phyloP scores from a whole-genome alignment of 306 rosid genomes.

The Cicer bijugum region DNA sequence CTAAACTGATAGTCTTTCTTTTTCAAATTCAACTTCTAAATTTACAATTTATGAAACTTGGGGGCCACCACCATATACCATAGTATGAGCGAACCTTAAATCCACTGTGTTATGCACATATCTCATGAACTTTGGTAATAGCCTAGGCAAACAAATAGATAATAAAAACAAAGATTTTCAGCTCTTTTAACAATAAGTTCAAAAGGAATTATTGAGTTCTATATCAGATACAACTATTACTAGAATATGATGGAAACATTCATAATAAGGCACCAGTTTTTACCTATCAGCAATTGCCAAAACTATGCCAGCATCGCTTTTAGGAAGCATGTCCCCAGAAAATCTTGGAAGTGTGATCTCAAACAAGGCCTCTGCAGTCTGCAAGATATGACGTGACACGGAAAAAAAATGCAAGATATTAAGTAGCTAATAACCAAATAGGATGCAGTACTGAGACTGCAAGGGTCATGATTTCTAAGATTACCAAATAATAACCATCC shows the following conservation, averaged over 20 bases:
- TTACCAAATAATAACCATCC: constrained; percentile 26
- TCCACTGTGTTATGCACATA: background rate
- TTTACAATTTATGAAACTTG: background rate
- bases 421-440: constrained; percentile 29
- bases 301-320: constrained; percentile 78
- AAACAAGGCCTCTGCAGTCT: constrained; percentile 84
- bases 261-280: constrained; percentile 37
- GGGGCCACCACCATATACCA: background rate
- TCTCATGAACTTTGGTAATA: too few species aligned
- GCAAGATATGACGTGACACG: constrained; percentile 40
- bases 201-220: background rate
- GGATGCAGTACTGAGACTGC: constrained; percentile 9
- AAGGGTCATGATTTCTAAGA: background rate
- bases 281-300: constrained; percentile 91
- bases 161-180: background rate
- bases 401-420: constrained; percentile 33
- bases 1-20: constrained; percentile 10
- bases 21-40: constrained; percentile 9
- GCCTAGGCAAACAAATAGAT: background rate
- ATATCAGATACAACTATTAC: constrained; percentile 7
- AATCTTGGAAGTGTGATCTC: constrained; percentile 95
- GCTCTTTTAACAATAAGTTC: constrained; percentile 19
- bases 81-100: constrained; percentile 7
- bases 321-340: constrained; percentile 87
- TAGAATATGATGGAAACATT: constrained; percentile 29